Evolutionary conservation across 1,139 yeast genomes (phyloP), one percentile per base, ranked within the genome.

Genomic region (Blastobotrys proliferans): DNA sequence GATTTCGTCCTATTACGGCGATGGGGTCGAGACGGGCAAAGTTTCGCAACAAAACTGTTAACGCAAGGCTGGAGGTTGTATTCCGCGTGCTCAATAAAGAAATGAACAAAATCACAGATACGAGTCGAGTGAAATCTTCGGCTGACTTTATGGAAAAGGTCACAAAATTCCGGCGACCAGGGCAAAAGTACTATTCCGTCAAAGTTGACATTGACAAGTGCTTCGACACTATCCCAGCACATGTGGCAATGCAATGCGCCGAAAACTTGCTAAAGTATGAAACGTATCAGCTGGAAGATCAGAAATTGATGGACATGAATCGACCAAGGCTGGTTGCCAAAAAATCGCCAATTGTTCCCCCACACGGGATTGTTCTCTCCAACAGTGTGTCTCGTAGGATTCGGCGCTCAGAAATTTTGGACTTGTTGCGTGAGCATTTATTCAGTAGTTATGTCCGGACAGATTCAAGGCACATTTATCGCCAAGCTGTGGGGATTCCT

Each of bases 171-270:
- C 6, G 18, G 18, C 0, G 45, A n/a, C n/a, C n/a, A n/a, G n/a
- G n/a, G n/a, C n/a, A n/a, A n/a, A n/a, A 54, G 9, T 54, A 82
- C 1, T 75, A 68, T 55, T 73, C 76, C 32, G 68, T 83, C 27
- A 86, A 85, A 53, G 83, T 87, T 57, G 98, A 92, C 58, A 79
- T 86, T 56, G 72, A 73, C 45, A 74, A 81, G 13, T 88, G 97
- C 46, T 92, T 81, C 58, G 97, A 92, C 55, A 76, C 81, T 3
- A 68, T 90, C 16, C 81, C 87, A 5, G 77, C 76, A 22, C 38
- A 44, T 5, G 28, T 56, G 4, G 58, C 61, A 1, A 17, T 27
- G 6, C 41, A 32, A 20, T 25, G 37, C 17, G 25, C 28, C 17
- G 28, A 33, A 16, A 10, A 19, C 9, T n/a, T 40, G n/a, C 33